phyloP scores from a whole-genome alignment of 2,329 filamentous ascomycete species.

The Trichoderma arundinaceum region DNA sequence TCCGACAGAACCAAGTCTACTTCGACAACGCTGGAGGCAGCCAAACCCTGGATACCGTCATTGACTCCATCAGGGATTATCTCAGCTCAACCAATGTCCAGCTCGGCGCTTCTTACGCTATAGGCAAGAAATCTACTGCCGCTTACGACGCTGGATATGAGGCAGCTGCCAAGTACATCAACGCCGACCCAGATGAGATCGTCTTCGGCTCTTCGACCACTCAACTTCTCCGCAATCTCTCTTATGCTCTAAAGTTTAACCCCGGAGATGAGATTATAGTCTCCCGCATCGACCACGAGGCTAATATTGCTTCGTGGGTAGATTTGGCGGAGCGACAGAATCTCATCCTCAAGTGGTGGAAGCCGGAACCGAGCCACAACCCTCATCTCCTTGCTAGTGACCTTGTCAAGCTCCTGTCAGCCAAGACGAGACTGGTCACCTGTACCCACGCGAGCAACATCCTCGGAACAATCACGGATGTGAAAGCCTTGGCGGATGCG shows the following conservation, averaged over 20 bases:
- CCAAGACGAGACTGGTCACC: slow-evolving; percentile 71
- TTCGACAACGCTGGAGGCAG: slow-evolving; percentile 82
- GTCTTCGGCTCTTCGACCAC: slow-evolving; percentile 77
- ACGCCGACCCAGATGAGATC: slow-evolving; percentile 69
- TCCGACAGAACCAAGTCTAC: slow-evolving; percentile 70
- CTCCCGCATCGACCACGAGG: slow-evolving; percentile 76
- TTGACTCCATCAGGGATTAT: slow-evolving; percentile 69
- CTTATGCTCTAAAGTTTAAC: slow-evolving; percentile 58
- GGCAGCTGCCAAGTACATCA: slow-evolving; percentile 73
- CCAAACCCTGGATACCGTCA: slow-evolving; percentile 70
- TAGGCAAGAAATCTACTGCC: slow-evolving; percentile 63
- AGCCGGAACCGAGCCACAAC: slow-evolving; percentile 54
- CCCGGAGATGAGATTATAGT: slow-evolving; percentile 71
- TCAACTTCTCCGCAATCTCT: slow-evolving; percentile 75
- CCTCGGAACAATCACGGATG: slow-evolving; percentile 71
- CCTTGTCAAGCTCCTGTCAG: slow-evolving; percentile 63
- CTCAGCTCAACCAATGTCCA: slow-evolving; percentile 74
- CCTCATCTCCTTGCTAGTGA: slow-evolving; percentile 64
- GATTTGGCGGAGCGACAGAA: slow-evolving; percentile 66
- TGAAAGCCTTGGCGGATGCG: slow-evolving; percentile 59
- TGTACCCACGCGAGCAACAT: slow-evolving; percentile 78
- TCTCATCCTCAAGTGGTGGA: slow-evolving; percentile 74
- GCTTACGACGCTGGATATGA: slow-evolving; percentile 65
- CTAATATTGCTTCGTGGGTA: slow-evolving; percentile 77
- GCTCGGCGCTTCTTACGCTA: slow-evolving; percentile 71